A percentile compares a stretch with the other conserved stretches of the same genome.
Evolutionary conservation across 129 eudicot species (phyloP).

Genomic region (Cynara cardunculus): DNA sequence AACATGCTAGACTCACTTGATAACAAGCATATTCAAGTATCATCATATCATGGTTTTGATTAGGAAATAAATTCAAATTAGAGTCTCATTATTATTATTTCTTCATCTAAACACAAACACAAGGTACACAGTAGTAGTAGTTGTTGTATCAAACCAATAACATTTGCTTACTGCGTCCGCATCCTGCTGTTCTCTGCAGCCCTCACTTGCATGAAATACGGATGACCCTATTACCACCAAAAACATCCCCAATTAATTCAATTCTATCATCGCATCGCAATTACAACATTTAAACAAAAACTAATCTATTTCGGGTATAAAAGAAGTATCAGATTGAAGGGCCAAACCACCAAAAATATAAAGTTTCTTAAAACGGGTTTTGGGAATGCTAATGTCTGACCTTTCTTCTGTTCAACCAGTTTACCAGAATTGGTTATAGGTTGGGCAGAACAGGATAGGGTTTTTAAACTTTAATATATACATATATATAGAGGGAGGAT

Average conservation of each 20-base stretch:
- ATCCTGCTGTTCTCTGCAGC: conserved; percentile 94
- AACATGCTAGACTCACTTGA: background rate
- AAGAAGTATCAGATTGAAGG: too few species aligned
- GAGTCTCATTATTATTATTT: conserved; percentile 17
- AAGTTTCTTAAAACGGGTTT: too few species aligned
- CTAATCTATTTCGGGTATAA: too few species aligned
- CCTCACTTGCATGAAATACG: conserved; percentile 88
- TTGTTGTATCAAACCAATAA: background rate
- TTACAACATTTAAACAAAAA: too few species aligned
- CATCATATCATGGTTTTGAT: background rate
- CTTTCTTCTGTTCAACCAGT: background rate
- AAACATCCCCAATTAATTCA: background rate
- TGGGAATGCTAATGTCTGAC: background rate
- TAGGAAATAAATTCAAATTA: background rate
- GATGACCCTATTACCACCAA: conserved; percentile 57
- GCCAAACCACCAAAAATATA: too few species aligned
- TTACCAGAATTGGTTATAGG: background rate
- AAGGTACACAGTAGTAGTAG: conserved; percentile 2
- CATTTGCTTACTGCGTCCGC: conserved; percentile 54
- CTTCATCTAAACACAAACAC: conserved; percentile 23
- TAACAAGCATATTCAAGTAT: background rate
- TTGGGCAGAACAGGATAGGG: background rate
- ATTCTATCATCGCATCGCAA: too few species aligned
- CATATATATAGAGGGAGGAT: background rate
- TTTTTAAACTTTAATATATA: background rate